Base-by-base conservation (phyloP, 371 early-diverging fungal species). In the Dichotomocladium elegans region DNA sequence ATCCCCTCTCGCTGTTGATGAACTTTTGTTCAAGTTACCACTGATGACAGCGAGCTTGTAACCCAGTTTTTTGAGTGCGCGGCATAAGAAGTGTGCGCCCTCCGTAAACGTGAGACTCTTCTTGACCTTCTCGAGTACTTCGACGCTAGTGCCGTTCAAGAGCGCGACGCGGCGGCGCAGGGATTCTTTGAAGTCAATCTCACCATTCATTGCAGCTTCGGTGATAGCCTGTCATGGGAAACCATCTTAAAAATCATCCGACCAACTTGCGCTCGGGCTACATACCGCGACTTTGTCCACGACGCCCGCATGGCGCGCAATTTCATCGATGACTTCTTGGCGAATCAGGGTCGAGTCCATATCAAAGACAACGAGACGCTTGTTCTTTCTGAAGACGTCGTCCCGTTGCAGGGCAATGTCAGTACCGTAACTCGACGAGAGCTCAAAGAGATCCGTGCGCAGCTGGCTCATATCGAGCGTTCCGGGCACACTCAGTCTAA, bases 261-360 rank as follows among this genome's bases (percentile, higher is more conserved):
- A n/a, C n/a, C n/a, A n/a, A n/a, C n/a, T n/a, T n/a, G n/a, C n/a
- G n/a, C 4, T 4, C 14, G 14, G 35, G 17, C 17, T 29, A 70
- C 83, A 65, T 83, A 89, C 94, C 17, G 96, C 86, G 4, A 98
- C 95, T 68, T 94, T 67, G 15, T 90, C 87, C 30, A 93, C 90
- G 19, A 96, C 92, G 42, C 96, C 96, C 8, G 92, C 89, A 58
- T 89, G 70, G 27, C 88, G 72, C 11, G 97, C 99, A 70, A 98
- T 90, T 74, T 97, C 98, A 68, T 98, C 99, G 79, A 98, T 98
- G 17, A 95, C 96, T 61, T 98, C 99, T 67, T 97, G 96, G 63
- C 92, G 90, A 61, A 98, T 98, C 51, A 98, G 67, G 0, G 99
- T 98, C 3, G 95, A 94, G 63, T 98, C 99, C 96, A 98, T 96